These are phyloP conservation scores for Aquilaria sinensis DNA, from an alignment of 345 rosid genomes.

Conservation along the genomic window DNA sequence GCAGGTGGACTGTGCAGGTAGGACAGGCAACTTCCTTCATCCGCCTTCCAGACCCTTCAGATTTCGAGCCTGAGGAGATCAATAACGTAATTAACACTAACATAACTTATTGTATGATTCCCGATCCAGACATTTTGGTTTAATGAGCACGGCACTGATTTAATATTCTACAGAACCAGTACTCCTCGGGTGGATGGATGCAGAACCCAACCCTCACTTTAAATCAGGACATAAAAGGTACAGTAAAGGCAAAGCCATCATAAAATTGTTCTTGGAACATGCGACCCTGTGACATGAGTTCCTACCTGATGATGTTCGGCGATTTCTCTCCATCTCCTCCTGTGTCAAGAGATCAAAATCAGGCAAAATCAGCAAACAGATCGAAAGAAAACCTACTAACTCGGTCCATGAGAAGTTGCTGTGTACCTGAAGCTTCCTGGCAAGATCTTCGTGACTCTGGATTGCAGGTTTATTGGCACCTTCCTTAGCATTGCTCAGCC, in stretches of 20 bases:
- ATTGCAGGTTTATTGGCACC: conserved; percentile 58
- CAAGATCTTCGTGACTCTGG: conserved; percentile 93
- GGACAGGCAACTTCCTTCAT: conserved; percentile 99
- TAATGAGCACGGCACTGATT: too few species aligned
- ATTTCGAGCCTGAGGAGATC: conserved; percentile 45
- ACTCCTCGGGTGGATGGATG: too few species aligned
- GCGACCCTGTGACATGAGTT: background rate
- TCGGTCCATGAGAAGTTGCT: background rate
- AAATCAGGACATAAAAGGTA: too few species aligned
- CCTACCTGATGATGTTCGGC: conserved; percentile 64
- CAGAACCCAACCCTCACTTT: too few species aligned
- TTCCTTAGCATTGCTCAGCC: conserved; percentile 85
- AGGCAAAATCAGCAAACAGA: conserved; percentile 1
- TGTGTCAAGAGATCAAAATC: conserved; percentile 28
- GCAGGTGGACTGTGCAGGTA: conserved; percentile 93
- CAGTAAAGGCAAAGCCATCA: too few species aligned
- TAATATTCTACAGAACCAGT: too few species aligned
- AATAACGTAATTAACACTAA: background rate
- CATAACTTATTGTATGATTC: too few species aligned
- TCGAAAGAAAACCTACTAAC: too few species aligned
- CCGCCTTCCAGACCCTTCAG: conserved; percentile 70
- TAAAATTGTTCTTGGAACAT: too few species aligned
- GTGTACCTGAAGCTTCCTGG: conserved; percentile 87
- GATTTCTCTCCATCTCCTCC: conserved; percentile 99
- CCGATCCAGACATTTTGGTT: too few species aligned